A percentile compares a stretch with the other conserved stretches of the same genome.
phyloP scores from a whole-genome alignment of 176 grass and related monocot species.

The Oryza glumipatula region DNA sequence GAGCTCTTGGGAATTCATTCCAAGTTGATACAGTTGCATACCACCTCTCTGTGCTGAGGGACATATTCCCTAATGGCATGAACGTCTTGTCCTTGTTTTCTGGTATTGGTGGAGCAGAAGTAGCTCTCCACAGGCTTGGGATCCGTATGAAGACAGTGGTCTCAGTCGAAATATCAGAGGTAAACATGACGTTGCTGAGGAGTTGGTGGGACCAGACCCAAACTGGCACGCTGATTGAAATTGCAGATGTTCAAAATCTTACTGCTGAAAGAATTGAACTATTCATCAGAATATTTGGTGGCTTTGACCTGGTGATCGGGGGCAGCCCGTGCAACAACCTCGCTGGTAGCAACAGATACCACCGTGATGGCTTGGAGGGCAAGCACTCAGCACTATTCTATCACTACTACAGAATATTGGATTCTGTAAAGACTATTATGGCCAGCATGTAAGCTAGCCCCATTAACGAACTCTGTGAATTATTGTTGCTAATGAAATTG shows the following conservation, averaged over 20 bases:
- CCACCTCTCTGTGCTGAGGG: constrained; percentile 66
- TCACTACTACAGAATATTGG: constrained; percentile 66
- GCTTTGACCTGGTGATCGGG: constrained; percentile 20
- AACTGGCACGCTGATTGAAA: constrained; percentile 61
- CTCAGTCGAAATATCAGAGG: constrained; percentile 75
- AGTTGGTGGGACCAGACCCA: constrained; percentile 95
- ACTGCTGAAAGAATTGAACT: constrained; percentile 33
- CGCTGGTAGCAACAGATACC: background rate
- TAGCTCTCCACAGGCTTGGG: constrained; percentile 79
- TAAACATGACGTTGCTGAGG: constrained; percentile 55
- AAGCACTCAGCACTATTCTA: constrained; percentile 76
- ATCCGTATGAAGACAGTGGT: constrained; percentile 66
- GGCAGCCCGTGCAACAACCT: too few species aligned
- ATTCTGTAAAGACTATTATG: too few species aligned
- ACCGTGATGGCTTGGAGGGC: constrained; percentile 72
- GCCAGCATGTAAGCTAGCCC: too few species aligned
- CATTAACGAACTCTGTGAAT: too few species aligned
- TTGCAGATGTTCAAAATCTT: constrained; percentile 58
- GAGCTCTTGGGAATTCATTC: constrained; percentile 80
- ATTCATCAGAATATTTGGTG: constrained; percentile 33
- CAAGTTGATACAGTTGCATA: constrained; percentile 89
- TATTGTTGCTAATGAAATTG: too few species aligned
- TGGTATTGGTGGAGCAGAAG: constrained; percentile 92
- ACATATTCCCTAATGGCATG: constrained; percentile 72
- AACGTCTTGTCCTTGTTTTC: constrained; percentile 80